Evolutionary conservation across 768 basidiomycete species (phyloP), one percentile per base, ranked within the genome.

Genomic region (Rhizopogon vulgaris): DNA sequence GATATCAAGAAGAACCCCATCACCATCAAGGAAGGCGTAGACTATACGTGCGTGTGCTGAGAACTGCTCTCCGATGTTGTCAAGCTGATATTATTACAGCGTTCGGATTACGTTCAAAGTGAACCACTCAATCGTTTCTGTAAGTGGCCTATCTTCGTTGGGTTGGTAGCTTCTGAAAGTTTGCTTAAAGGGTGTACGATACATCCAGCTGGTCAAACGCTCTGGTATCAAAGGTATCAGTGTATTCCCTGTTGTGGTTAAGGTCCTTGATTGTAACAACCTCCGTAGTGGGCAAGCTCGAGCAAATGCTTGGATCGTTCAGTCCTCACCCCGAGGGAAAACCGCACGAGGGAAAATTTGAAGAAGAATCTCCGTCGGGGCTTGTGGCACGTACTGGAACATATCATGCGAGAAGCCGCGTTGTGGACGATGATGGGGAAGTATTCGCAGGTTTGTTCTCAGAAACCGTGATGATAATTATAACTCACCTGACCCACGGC

Each of bases 261-360:
- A 25, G 34, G 8, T 40, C 46, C 37, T 51, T 41, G 36, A 22
- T 52, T 46, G 42, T 41, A 57, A 47, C 48, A 24, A 38, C 49
- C 42, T 48, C 36, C 40, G 40, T 52, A 94, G 94, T 95, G 61
- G 95, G 95, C 70, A 95, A 87, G 68, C 66, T 90, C 60, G 92
- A 94, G 64, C 80, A 87, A 60, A 97, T 98, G 95, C 78, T 97
- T 18, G 95, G 95, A 15, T 94, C 91, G 3, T 96, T 93, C 66
- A 88, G 90, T 2, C 90, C 92, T 15, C 72, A 77, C 51, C 73
- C 83, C n/a, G 59, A 73, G 2, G 82, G 78, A 32, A 75, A 84
- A 24, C 64, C 87, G 5, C 87, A 94, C 62, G 70, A 61, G 58
- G 92, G 91, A 70, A 78, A 85, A 60, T 90, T 93, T 67, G 85